Evolutionary conservation across 1,284 basidiomycete species (phyloP).

Genomic region (Ceratobasidium sp.): DNA sequence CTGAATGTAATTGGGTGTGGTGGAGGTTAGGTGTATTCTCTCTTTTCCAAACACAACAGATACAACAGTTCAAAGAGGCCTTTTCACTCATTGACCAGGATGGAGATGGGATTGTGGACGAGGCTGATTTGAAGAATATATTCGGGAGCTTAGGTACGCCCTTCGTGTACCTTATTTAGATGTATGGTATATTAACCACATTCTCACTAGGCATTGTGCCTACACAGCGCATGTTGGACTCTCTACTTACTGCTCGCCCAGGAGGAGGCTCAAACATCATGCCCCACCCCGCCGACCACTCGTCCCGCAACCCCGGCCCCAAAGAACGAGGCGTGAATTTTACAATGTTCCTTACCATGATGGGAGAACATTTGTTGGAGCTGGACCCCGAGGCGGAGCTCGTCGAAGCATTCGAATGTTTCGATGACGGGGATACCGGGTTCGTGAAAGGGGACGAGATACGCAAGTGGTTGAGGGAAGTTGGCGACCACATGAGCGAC

Average conservation of each 20-base stretch:
- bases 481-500: conserved; percentile 86
- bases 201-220: conserved; percentile 75
- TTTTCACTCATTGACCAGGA: conserved; percentile 68
- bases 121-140: conserved; percentile 80
- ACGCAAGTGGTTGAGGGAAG: conserved; percentile 82
- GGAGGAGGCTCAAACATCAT: conserved; percentile 58
- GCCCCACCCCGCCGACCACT: conserved; percentile 39
- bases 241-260: conserved; percentile 80
- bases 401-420: conserved; percentile 89
- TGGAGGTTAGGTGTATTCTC: conserved; percentile 82
- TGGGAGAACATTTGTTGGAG: conserved; percentile 91
- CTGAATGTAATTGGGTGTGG: neutral
- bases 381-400: conserved; percentile 92
- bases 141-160: conserved; percentile 83
- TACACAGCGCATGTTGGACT: conserved; percentile 73
- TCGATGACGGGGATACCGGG: conserved; percentile 90
- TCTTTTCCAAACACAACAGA: conserved; percentile 81
- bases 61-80: conserved; percentile 75
- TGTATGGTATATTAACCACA: conserved; percentile 10
- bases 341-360: conserved; percentile 95
- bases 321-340: conserved; percentile 83
- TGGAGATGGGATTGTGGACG: conserved; percentile 87
- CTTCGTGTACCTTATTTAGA: neutral
- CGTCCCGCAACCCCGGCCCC: conserved; percentile 48
- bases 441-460: conserved; percentile 86